phyloP scores from a whole-genome alignment of 2,329 filamentous ascomycete species.

The Aschersonia sp. region DNA sequence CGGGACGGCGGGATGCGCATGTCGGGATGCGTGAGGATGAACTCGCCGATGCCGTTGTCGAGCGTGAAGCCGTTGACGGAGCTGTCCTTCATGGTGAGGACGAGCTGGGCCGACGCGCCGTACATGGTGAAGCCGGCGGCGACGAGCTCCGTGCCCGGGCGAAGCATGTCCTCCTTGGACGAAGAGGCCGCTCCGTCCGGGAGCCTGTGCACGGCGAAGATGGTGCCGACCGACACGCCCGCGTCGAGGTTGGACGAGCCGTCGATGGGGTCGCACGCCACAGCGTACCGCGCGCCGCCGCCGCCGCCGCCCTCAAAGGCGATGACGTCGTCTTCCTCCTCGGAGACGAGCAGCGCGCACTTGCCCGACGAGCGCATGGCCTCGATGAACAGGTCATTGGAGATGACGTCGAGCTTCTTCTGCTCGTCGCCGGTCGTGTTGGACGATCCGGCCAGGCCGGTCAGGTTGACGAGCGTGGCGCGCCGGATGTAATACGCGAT shows the following conservation, averaged over 20 bases:
- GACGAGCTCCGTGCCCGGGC: conserved; percentile 79
- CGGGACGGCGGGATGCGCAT: conserved; percentile 75
- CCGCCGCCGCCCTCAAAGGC: conserved; percentile 55
- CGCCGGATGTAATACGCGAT: conserved; percentile 99
- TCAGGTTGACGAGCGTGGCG: conserved; percentile 88
- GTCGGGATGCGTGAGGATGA: conserved; percentile 92
- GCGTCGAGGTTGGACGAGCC: conserved; percentile 96
- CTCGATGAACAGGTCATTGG: conserved; percentile 93
- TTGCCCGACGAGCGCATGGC: conserved; percentile 89
- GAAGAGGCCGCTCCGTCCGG: conserved; percentile 59
- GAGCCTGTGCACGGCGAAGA: conserved; percentile 89
- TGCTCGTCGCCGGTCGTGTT: conserved; percentile 97
- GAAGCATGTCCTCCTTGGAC: conserved; percentile 67
- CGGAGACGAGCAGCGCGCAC: conserved; percentile 86
- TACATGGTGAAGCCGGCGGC: conserved; percentile 99
- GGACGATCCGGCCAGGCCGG: conserved; percentile 83
- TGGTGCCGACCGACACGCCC: conserved; percentile 93
- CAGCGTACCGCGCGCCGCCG: conserved; percentile 71
- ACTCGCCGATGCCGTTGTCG: conserved; percentile 92
- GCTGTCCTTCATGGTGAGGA: conserved; percentile 91
- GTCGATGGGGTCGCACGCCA: conserved; percentile 96
- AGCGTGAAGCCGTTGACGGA: conserved; percentile 95
- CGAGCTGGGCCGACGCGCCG: conserved; percentile 87
- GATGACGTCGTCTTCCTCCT: conserved; percentile 91
- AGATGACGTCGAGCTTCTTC: conserved; percentile 99